Conservation (phyloP, 441 rosid species). For the Melianthus villosus region DNA sequence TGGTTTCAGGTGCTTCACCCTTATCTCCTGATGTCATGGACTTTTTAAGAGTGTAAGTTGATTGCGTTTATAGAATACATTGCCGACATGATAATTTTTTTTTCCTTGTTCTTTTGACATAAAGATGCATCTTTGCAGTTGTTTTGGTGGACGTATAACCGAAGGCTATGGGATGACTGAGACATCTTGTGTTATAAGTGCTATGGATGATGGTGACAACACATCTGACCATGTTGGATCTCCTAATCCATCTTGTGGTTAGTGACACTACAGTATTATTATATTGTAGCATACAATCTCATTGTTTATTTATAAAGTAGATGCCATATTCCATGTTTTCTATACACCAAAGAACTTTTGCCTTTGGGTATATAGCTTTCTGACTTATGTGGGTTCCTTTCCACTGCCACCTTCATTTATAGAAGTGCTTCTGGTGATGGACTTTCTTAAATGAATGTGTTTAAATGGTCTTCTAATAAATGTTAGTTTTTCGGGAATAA, state of each 20-base stretch:
- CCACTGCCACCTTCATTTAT: too few species aligned
- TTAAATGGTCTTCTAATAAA: too few species aligned
- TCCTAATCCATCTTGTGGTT: slow-evolving; percentile 93
- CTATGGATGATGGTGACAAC: slow-evolving; percentile 66
- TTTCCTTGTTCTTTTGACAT: slow-evolving; percentile 4
- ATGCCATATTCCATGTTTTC: too few species aligned
- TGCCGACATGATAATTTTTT: slow-evolving; percentile 8
- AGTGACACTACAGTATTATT: too few species aligned
- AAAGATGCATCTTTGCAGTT: slow-evolving; percentile 28
- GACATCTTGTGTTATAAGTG: slow-evolving; percentile 64
- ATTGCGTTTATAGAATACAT: slow-evolving; percentile 7
- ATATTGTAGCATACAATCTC: too few species aligned
- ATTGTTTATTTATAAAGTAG: too few species aligned
- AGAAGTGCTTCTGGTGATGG: too few species aligned
- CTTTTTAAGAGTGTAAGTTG: slow-evolving; percentile 71
- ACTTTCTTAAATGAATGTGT: too few species aligned
- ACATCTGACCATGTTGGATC: slow-evolving; percentile 83
- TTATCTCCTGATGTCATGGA: slow-evolving; percentile 93
- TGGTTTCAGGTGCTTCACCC: slow-evolving; percentile 91
- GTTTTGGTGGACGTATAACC: slow-evolving; percentile 59
- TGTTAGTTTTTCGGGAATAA: too few species aligned
- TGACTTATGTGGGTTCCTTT: too few species aligned
- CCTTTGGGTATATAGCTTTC: too few species aligned
- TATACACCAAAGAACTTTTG: too few species aligned
- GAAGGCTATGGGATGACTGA: slow-evolving; percentile 99